Evolutionary conservation across 768 basidiomycete genomes (phyloP).

Genomic region (Ramaria sp.): DNA sequence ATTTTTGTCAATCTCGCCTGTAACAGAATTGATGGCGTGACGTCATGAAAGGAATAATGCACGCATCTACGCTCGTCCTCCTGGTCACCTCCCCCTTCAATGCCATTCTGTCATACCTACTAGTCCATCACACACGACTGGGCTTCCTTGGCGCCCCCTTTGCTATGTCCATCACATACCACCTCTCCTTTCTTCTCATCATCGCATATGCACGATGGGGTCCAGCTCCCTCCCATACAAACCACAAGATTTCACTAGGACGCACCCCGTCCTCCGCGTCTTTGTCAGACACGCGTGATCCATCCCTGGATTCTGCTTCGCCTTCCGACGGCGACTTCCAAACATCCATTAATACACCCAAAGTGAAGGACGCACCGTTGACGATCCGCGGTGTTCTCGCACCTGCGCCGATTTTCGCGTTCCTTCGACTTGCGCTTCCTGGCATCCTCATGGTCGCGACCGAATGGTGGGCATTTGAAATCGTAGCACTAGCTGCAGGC

Average conservation of each 20-base stretch:
- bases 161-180: slow-evolving; percentile 60
- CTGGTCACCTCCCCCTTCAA: slow-evolving; percentile 58
- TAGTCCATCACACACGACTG: slow-evolving; percentile 56
- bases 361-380: not conserved
- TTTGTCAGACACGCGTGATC: not conserved
- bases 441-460: slow-evolving; percentile 74
- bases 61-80: slow-evolving; percentile 55
- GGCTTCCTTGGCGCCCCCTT: slow-evolving; percentile 58
- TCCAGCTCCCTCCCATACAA: slow-evolving; percentile 1
- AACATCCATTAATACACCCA: not conserved
- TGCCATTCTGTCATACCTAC: slow-evolving; percentile 40
- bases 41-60: slow-evolving; percentile 52
- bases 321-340: not conserved
- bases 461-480: slow-evolving; percentile 76
- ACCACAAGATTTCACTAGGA: not conserved
- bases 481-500: slow-evolving; percentile 70
- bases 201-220: slow-evolving; percentile 19
- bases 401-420: slow-evolving; percentile 31
- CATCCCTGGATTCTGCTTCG: not conserved
- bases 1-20: not conserved
- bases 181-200: slow-evolving; percentile 52
- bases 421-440: slow-evolving; percentile 61
- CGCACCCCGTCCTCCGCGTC: not conserved
- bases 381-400: not conserved
- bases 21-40: slow-evolving; percentile 3